Evolutionary conservation across 2,329 filamentous ascomycete species (phyloP), one percentile per base, ranked within the genome.

Genomic region (Mycogone perniciosa): DNA sequence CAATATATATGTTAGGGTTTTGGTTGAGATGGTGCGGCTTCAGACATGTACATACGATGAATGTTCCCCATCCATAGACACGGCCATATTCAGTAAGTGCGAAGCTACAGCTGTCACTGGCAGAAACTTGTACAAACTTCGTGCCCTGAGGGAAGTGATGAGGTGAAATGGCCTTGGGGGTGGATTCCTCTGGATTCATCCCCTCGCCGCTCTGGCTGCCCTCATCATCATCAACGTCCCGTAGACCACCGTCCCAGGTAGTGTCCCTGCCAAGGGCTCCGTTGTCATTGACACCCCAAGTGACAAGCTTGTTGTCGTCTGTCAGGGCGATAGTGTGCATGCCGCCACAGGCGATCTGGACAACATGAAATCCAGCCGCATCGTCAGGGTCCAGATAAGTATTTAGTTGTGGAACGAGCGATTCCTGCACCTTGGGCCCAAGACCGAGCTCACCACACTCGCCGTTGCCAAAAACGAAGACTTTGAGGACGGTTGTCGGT

Each of bases 51-150:
- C 75, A 64, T 72, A 81, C 78, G 58, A 82, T 72, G 71, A 90
- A 90, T 5, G 84, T 86, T 27, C 87, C 86, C 85, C 87, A 89
- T 53, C 85, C 86, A 62, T 86, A 90, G 29, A 90, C 81, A 38
- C 76, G 70, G 10, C 86, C 86, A 49, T 82, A 77, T 13, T 79
- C 76, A 9, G 86, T 89, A 30, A 90, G 73, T 1, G 79, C 85
- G 64, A 89, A 87, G 1, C 81, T 85, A 38, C 81, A 79, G 61
- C 80, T 82, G 59, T 86, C 82, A n/a, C 77, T 77, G 34, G 81
- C 81, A 41, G 73, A 75, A 44, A 87, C 70, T 54, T 81, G 74
- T 8, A 77, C 76, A 55, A 86, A 84, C 9, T 71, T 80, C 7
- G 72, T 66, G 3, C 76, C 77, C 41, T 72, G 72, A 45, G 76